Percentiles rank a stretch among this genome's conserved stretches.
Conservation (phyloP, 2,329 filamentous ascomycete species). For the Metarhizium guizhouense region DNA sequence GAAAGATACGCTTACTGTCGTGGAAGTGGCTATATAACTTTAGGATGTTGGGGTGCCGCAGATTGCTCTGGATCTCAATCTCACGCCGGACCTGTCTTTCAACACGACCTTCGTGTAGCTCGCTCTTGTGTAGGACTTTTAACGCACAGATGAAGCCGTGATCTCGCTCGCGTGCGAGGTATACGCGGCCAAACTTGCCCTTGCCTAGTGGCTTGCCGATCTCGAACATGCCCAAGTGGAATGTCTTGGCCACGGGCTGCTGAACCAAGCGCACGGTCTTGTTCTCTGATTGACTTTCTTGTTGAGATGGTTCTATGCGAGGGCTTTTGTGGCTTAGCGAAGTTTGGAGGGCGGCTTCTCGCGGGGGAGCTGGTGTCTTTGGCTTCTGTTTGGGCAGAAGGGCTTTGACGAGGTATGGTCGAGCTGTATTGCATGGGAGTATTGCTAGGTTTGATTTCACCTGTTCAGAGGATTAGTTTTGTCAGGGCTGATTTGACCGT, state of each 20-base stretch:
- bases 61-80: constrained; percentile 64
- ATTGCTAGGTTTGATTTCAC: constrained; percentile 24
- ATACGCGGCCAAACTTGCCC: constrained; percentile 66
- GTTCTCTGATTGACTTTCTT: too few relatives aligned
- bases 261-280: background rate
- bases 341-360: too few relatives aligned
- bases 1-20: constrained; percentile 61
- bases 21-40: constrained; percentile 63
- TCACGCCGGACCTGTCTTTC: constrained; percentile 65
- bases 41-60: constrained; percentile 57
- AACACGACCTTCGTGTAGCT: constrained; percentile 54
- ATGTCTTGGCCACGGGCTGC: background rate
- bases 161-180: constrained; percentile 57
- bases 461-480: background rate
- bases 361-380: too few relatives aligned
- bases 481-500: background rate
- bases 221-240: constrained; percentile 55
- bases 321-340: too few relatives aligned
- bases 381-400: too few relatives aligned
- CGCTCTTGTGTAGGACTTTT: constrained; percentile 62
- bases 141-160: constrained; percentile 63
- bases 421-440: background rate
- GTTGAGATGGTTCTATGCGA: too few relatives aligned
- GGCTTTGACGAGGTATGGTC: background rate
- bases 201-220: constrained; percentile 65